Base-by-base conservation (phyloP, 2,329 filamentous ascomycete genomes). In the Dothideomycetes sp. region DNA sequence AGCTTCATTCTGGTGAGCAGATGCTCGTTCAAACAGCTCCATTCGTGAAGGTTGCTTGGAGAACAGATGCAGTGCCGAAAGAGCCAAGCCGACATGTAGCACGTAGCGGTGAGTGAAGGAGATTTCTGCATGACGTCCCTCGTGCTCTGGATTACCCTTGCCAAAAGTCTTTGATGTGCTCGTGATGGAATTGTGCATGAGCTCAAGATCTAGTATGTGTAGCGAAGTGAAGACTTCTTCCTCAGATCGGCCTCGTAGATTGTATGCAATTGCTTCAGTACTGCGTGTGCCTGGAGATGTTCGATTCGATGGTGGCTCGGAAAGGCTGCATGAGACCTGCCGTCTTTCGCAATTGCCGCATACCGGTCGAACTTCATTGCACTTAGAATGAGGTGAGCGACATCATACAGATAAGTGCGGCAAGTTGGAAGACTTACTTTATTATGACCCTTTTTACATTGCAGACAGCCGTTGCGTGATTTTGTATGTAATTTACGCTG, bases 401-500 rank as follows among this genome's bases (percentile, higher is more conserved):
- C 15, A 3, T 9, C 3, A 17, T 2, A 33, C 31, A 14, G 31
- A 17, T 14, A 14, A 33, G 24, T 34, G 8, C 9, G 19, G 15
- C n/a, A n/a, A n/a, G n/a, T n/a, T n/a, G n/a, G n/a, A 31, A 11
- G 15, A 17, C 18, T 39, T 46, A 61, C 60, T 47, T 61, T 62
- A 33, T 62, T 51, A 42, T 62, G 60, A 7, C 59, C 53, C 17
- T 52, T 52, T 43, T 63, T 63, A 41, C 59, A 63, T 45, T 60
- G 52, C 5, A 49, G 22, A 35, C 60, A 63, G 17, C 60, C 61
- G 42, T 55, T 56, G 31, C 57, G 52, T n/a, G 60, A 63, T 45
- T 62, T 63, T 31, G 49, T 54, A 42, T 63, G 60, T 3, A 57
- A 45, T 41, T 56, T 52, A 30, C 51, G 47, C 39, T n/a, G n/a